phyloP scores from a whole-genome alignment of 257 asterid genomes.

The Galeopsis tetrahit region DNA sequence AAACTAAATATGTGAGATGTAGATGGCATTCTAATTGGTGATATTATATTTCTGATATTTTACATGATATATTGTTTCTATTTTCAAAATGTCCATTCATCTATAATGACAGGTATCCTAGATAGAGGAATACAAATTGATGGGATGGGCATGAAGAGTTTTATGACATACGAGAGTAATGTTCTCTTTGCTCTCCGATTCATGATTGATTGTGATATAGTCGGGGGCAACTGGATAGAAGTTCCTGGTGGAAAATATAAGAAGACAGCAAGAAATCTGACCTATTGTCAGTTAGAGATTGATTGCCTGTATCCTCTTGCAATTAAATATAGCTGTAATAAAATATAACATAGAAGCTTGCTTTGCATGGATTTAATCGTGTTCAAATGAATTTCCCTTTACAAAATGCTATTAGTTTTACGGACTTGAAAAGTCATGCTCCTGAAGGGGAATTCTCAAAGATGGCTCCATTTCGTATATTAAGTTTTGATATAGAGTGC shows the following conservation, averaged over 20 bases:
- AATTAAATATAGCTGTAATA: constrained; percentile 23
- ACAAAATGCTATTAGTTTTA: constrained; percentile 55
- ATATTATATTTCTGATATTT: constrained; percentile 27
- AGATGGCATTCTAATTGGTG: constrained; percentile 14
- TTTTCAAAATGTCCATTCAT: constrained; percentile 21
- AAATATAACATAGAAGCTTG: neutral
- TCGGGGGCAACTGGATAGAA: constrained; percentile 99
- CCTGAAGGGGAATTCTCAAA: constrained; percentile 95
- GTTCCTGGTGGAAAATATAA: constrained; percentile 80
- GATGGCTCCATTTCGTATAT: constrained; percentile 98
- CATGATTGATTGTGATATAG: constrained; percentile 94
- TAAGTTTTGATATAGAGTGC: constrained; percentile 98
- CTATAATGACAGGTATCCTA: constrained; percentile 73
- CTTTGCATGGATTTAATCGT: constrained; percentile 24
- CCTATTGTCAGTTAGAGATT: constrained; percentile 87
- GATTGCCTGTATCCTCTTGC: constrained; percentile 92
- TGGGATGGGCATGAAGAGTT: constrained; percentile 83
- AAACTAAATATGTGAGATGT: constrained; percentile 16
- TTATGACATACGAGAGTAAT: constrained; percentile 94
- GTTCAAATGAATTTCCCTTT: constrained; percentile 45
- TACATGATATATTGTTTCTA: constrained; percentile 20
- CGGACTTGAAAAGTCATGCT: constrained; percentile 87
- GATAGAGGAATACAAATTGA: constrained; percentile 95
- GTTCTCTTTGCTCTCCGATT: constrained; percentile 96
- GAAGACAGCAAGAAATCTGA: constrained; percentile 56